Base-by-base conservation (phyloP, 2,329 filamentous ascomycete genomes). In the Colletotrichum theobromicola region DNA sequence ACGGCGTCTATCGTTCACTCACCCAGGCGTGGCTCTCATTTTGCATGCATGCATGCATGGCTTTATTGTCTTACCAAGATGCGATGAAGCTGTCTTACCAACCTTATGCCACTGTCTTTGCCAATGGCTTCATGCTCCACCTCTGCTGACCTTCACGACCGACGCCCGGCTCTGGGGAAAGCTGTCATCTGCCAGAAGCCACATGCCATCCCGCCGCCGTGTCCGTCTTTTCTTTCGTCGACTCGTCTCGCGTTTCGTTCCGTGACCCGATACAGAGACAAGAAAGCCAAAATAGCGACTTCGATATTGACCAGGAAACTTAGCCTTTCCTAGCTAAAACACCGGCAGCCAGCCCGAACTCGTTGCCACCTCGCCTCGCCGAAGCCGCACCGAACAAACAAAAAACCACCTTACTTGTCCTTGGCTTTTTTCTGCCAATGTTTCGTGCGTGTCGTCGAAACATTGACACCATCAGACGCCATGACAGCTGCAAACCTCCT, bases 381-480 rank as follows among this genome's bases (percentile, higher is more conserved):
- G 30, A 57, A 32, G 24, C n/a, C 24, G 50, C 62, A 34, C 21
- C 53, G 30, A 42, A 58, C 30, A 70, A 37, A 46, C 30, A 53
- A 42, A 67, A 34, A 30, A 26, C 42, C 24, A 28, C 13, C 24
- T 63, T 53, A 35, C 32, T 57, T 62, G 61, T 32, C 55, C 55
- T 74, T 62, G 60, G 61, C 30, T 71, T 70, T 70, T 50, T 60
- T 70, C 62, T 71, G 67, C 60, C 67, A 37, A 66, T 37, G 61
- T 74, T 74, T 62, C 61, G 67, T 71, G 67, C 72, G 61, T 60
- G 53, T 71, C 37, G 72, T 74, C 67, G 72, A 74, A 71, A 74
- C 71, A 32, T 66, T 42, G 61, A 37, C 50, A 55, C 53, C 60
- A 61, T 65, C 66, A 74, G 53, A 64, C 28, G 18, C 62, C 26